Evolutionary conservation across 2,329 filamentous ascomycete species (phyloP), one percentile per base, ranked within the genome.

Genomic region (Colletotrichum tropicale): DNA sequence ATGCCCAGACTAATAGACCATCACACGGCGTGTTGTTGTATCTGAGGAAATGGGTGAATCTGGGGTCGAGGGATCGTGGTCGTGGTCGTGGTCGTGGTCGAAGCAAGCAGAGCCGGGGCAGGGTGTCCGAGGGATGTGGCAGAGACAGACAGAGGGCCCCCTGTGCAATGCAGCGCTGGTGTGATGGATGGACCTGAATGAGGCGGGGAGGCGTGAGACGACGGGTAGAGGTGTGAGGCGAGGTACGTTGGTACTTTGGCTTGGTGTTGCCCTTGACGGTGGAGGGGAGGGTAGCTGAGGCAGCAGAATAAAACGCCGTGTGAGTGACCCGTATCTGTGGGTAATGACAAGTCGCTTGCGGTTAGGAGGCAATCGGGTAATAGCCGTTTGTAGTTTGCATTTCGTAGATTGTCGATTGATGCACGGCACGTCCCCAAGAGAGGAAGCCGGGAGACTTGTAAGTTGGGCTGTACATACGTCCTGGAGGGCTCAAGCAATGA

Each of bases 61-160:
- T 48, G n/a, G 43, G n/a, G 58, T 61, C 28, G 58, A 61, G 58
- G 58, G 58, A 61, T 61, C 58, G 58, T 24, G 28, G 58, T 32
- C 28, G 56, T 60, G 18, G 38, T 43, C 58, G 43, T 15, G 13
- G 16, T 38, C 32, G 36, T 21, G 15, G 4, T 21, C 10, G 43
- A 18, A 66, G 61, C 60, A 62, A 75, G 69, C 69, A 75, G 43
- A 64, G 56, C 64, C 73, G 58, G 73, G 70, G 70, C 69, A 75
- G 64, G 73, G 64, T 26, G 64, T 60, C 70, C 26, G 69, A 68
- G 69, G 21, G 34, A 65, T 21, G 73, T 58, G 64, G 64, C 56
- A 65, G 61, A 65, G 70, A 69, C 55, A 8, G 36, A 56, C 13
- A 58, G 32, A 52, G 64, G 64, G 64, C 15, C 9, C 52, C 64